Evolutionary conservation across 169 alveolate genomes (phyloP), one percentile per base, ranked within the genome.

Genomic region (Cystoisospora suis): DNA sequence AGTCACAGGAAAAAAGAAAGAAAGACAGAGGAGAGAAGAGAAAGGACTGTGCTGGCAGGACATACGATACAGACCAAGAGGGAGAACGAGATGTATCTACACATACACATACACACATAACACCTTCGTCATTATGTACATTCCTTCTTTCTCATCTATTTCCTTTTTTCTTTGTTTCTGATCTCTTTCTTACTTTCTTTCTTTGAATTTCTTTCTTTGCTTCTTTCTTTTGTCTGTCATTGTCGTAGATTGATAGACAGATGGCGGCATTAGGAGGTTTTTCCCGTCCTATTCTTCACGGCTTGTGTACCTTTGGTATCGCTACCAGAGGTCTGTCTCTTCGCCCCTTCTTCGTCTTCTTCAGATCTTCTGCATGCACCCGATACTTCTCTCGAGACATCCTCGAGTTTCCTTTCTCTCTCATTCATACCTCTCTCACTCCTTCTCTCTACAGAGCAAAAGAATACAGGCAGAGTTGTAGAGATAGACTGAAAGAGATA

Each of bases 241-340:
- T n/a, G n/a, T n/a, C n/a, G n/a, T 58, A 83, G 79, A 87, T 93
- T 49, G 96, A 94, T 72, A 95, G 95, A 32, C 81, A 93, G 70
- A 89, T 94, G 93, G 96, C 97, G 15, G 94, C 93, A 12, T 46
- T 94, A 53, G 97, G 97, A 32, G 97, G 97, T 58, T 96, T 94
- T 90, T 96, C 94, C 49, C 92, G 86, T 81, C 98, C 98, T 9
- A 96, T 96, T 46, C 91, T 96, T 45, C 98, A 96, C 91, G 98
- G 98, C 32, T 92, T 96, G 40, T 95, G 97, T 87, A 89, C 95
- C 46, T 95, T 93, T 86, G 98, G 98, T 40, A 90, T 94, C 53
- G 92, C 95, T 29, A 93, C 95, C 0, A 92, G 94, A 70, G 94
- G 95, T 46, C 85, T 49, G 9, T 9, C 61, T 49, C 20, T 49